Conservation (phyloP, 106 monocot genomes). For the Dioscorea zingiberensis region DNA sequence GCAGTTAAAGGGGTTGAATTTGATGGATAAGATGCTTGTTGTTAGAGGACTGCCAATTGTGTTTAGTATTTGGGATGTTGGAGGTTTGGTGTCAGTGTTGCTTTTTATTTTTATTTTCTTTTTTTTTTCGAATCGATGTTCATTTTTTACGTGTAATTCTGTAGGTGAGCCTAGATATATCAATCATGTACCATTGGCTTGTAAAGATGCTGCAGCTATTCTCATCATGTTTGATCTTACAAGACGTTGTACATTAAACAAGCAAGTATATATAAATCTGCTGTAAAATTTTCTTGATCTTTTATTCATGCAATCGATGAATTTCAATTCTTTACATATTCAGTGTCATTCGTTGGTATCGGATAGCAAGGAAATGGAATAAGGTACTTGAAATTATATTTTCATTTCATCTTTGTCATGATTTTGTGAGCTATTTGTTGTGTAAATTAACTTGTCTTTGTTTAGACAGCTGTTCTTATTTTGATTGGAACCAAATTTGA, state of each 20-base stretch:
- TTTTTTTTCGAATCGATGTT: too few species aligned
- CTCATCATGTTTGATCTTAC: conserved; percentile 98
- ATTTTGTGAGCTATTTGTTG: too few species aligned
- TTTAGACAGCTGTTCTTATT: conserved; percentile 77
- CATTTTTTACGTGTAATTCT: too few species aligned
- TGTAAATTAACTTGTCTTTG: too few species aligned
- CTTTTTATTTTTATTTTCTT: conserved; percentile 3
- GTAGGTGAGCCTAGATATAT: conserved; percentile 55
- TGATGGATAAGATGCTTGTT: conserved; percentile 61
- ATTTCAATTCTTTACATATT: too few species aligned
- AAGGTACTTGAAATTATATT: conserved; percentile 58
- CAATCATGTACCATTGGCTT: conserved; percentile 78
- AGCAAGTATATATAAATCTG: too few species aligned
- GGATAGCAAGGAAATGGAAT: conserved; percentile 82
- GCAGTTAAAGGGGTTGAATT: conserved; percentile 63
- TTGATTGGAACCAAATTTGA: too few species aligned
- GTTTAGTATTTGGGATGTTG: conserved; percentile 85
- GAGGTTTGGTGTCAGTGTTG: conserved; percentile 25
- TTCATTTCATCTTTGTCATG: background rate
- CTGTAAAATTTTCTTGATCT: too few species aligned
- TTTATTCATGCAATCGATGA: too few species aligned
- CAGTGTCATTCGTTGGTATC: conserved; percentile 80
- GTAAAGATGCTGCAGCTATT: conserved; percentile 90
- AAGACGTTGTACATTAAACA: conserved; percentile 66
- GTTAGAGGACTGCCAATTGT: conserved; percentile 54